Percentiles rank a stretch among this genome's conserved stretches.
Evolutionary conservation across 257 asterid species (phyloP).

Genomic region (Nicotiana sylvestris): DNA sequence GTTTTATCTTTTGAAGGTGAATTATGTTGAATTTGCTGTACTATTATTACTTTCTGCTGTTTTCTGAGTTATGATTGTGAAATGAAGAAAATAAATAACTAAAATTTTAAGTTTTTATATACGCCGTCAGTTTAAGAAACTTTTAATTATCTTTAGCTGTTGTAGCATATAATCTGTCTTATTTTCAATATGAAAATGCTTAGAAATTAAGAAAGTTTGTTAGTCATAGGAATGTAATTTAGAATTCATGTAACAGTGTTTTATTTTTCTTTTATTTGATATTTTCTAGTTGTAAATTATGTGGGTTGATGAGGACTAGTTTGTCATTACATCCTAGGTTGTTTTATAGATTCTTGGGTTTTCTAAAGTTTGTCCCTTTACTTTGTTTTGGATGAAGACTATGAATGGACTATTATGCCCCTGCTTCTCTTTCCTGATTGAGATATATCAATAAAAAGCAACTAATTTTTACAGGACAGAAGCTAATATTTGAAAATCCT

Average conservation of each 20-base stretch:
- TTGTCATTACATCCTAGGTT: constrained; percentile 25
- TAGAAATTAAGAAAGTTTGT: neutral
- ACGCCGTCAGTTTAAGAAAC: too few relatives aligned
- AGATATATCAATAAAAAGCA: too few relatives aligned
- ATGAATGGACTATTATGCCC: constrained; percentile 28
- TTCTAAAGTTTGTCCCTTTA: neutral
- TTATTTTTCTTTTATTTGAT: neutral
- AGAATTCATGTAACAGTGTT: neutral
- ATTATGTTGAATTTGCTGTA: neutral
- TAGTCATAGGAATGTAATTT: neutral
- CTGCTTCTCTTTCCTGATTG: neutral
- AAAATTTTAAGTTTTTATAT: too few relatives aligned
- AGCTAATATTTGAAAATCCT: too few relatives aligned
- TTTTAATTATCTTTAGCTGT: too few relatives aligned
- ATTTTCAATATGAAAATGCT: neutral
- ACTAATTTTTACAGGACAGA: too few relatives aligned
- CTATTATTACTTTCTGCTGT: too few relatives aligned
- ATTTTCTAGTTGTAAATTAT: neutral
- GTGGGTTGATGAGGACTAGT: constrained; percentile 28
- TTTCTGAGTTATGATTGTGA: neutral
- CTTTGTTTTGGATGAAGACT: constrained; percentile 20
- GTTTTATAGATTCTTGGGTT: constrained; percentile 13
- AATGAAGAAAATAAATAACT: too few relatives aligned
- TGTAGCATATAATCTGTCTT: too few relatives aligned
- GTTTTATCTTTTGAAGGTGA: neutral